A percentile compares a stretch with the other conserved stretches of the same genome.
Evolutionary conservation across 331 rosid species (phyloP).

Genomic region (Acacia pycnantha): DNA sequence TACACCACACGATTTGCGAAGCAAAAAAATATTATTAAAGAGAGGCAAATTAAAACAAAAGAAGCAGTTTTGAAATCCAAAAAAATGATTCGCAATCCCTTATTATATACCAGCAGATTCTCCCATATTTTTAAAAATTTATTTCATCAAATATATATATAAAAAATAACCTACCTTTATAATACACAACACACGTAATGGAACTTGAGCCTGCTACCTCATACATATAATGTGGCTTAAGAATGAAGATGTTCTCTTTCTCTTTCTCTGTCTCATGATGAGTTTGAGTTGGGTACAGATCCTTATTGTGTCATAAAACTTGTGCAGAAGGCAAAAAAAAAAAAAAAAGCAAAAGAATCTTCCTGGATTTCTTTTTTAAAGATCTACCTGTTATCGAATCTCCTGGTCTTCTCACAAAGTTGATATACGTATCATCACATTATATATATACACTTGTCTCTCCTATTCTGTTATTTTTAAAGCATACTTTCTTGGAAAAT

Average conservation of each 20-base stretch:
- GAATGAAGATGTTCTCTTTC: not conserved
- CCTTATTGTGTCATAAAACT: conserved; percentile 24
- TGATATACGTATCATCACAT: not conserved
- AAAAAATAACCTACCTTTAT: not conserved
- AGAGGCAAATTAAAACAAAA: not conserved
- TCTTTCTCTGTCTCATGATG: not conserved
- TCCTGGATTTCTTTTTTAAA: conserved; percentile 37
- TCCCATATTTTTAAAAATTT: conserved; percentile 12
- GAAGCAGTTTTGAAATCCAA: conserved; percentile 44
- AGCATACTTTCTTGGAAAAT: too few relatives aligned
- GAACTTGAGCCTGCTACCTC: conserved; percentile 46
- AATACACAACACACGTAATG: conserved; percentile 34
- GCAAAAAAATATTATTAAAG: not conserved
- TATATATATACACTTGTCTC: not conserved
- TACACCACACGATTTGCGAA: conserved; percentile 49
- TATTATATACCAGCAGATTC: conserved; percentile 34
- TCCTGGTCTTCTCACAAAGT: not conserved
- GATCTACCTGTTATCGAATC: conserved; percentile 12
- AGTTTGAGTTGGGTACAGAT: conserved; percentile 2
- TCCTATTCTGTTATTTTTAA: not conserved
- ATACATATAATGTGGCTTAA: not conserved
- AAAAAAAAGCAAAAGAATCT: conserved; percentile 17
- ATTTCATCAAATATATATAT: not conserved
- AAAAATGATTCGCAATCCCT: conserved; percentile 46
- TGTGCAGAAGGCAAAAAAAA: not conserved